Conservation (phyloP, 495 filamentous ascomycete species). For the Penicillium daleae region DNA sequence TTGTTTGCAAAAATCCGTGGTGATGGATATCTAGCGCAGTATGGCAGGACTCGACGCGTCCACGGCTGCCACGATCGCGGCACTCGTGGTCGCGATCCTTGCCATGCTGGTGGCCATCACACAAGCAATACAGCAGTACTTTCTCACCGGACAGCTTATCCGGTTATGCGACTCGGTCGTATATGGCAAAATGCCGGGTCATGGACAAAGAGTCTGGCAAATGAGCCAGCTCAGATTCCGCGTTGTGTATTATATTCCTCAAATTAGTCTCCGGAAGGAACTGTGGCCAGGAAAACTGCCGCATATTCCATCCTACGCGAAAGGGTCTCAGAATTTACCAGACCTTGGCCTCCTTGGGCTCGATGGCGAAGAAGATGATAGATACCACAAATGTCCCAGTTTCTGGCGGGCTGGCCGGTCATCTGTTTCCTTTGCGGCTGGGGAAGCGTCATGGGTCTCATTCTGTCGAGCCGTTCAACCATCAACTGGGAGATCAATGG, state of each 20-base stretch:
- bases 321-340: background rate
- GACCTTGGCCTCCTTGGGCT: background rate
- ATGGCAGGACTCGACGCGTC: slow-evolving; percentile 7
- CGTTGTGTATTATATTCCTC: slow-evolving; percentile 5
- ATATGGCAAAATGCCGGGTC: slow-evolving; percentile 14
- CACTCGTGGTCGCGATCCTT: slow-evolving; percentile 14
- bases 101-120: slow-evolving; percentile 13
- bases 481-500: slow-evolving; percentile 10
- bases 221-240: slow-evolving; percentile 11
- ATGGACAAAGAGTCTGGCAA: slow-evolving; percentile 10
- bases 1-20: background rate
- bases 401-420: background rate
- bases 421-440: background rate
- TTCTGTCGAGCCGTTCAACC: slow-evolving; percentile 12
- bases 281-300: slow-evolving; percentile 9
- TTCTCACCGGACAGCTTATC: slow-evolving; percentile 10
- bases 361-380: background rate
- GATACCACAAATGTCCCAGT: background rate
- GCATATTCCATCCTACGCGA: slow-evolving; percentile 12
- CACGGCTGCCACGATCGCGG: slow-evolving; percentile 7
- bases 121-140: slow-evolving; percentile 12
- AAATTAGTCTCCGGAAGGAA: slow-evolving; percentile 8
- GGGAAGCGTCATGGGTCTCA: slow-evolving; percentile 14
- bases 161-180: slow-evolving; percentile 14
- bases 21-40: background rate